Base-by-base conservation (phyloP, 352 stramenopile genomes). In the Peronospora destructor region DNA sequence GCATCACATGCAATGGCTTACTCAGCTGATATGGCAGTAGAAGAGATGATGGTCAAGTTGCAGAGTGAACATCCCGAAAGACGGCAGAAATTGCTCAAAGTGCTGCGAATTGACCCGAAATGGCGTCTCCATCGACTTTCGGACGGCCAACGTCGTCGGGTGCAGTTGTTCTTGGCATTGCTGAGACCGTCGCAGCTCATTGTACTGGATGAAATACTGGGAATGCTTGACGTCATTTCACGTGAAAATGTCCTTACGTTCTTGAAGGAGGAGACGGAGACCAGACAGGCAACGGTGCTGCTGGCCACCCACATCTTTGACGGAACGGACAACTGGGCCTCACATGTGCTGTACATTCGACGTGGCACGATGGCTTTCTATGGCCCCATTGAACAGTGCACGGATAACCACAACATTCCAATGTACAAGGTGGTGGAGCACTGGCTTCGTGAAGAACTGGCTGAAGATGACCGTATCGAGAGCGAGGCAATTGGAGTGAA, bases 131-230 rank as follows among this genome's bases (percentile, higher is more conserved):
- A 89, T 55, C 77, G 74, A 14, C 53, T 94, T 4, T 91, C 83
- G 43, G 81, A 90, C 49, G 83, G 83, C 36, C 83, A 94, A 53
- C 71, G 82, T 13, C 80, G 86, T 43, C 81, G 95, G 33, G 95
- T 99, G 8, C 96, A 98, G 71, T 73, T 99, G 33, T 95, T 98
- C 54, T 59, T 98, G 19, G 92, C 92, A 29, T 72, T 99, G 3
- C 73, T 99, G 41, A 80, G 94, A 36, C 96, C 96, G 12, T 98
- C 97, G 46, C 78, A 98, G 56, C 82, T 99, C 45, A 89, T 98
- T 29, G 65, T 99, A 4, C 71, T 99, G n/a, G 96, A 99, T 57
- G 96, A 99, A 80, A 86, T 99, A 42, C 96, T 97, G 6, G 96
- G 93, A 0, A 97, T 94, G 67, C 74, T 99, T 28, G 96, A 98